Conservation (phyloP, 768 basidiomycete species). For the Russula ochroleuca region DNA sequence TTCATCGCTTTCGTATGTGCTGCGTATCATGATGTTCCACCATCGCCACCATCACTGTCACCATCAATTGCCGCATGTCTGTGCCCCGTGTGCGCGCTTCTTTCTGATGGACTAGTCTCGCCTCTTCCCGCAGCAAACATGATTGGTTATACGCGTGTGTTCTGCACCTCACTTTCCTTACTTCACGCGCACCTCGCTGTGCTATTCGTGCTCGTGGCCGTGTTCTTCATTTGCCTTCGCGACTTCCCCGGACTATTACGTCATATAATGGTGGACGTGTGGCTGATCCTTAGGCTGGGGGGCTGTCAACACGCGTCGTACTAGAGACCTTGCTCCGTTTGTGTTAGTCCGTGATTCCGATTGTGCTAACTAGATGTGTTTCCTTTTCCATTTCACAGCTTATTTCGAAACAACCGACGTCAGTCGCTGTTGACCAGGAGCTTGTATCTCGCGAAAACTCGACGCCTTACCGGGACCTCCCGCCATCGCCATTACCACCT, state of each 20-base stretch:
- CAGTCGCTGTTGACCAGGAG: background rate
- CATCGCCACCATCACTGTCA: background rate
- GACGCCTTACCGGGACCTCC: background rate
- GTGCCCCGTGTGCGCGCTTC: background rate
- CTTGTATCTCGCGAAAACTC: background rate
- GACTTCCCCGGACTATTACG: background rate
- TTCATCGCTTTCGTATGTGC: background rate
- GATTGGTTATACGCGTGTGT: background rate
- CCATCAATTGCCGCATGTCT: conserved; percentile 8
- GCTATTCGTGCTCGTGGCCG: background rate
- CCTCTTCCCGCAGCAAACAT: background rate
- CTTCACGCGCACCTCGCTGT: background rate
- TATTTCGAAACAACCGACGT: background rate
- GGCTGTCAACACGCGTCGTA: background rate
- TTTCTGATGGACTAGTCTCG: background rate
- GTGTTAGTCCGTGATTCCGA: background rate
- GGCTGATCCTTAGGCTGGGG: background rate
- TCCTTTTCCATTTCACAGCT: conserved; percentile 1
- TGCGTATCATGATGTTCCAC: background rate
- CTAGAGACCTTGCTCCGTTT: background rate
- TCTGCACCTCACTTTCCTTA: background rate
- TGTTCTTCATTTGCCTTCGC: background rate
- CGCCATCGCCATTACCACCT: background rate
- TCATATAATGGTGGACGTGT: background rate
- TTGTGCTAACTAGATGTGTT: background rate